phyloP scores from a whole-genome alignment of 1,284 basidiomycete genomes.

The Naganishia sp. region DNA sequence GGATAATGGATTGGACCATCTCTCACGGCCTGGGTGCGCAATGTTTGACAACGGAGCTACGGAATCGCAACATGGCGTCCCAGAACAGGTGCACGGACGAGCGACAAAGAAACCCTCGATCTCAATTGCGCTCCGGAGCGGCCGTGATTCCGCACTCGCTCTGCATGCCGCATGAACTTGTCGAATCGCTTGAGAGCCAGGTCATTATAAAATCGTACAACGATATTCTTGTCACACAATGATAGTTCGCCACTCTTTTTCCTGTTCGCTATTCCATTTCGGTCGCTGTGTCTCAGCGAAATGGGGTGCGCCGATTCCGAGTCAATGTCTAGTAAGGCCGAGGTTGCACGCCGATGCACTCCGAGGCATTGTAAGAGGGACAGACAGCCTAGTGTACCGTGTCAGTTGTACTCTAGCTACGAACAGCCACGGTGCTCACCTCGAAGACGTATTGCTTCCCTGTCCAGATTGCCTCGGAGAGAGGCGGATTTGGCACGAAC shows the following conservation, averaged over 20 bases:
- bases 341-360: slow-evolving; percentile 24
- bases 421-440: neutral
- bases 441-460: slow-evolving; percentile 29
- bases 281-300: no score
- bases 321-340: slow-evolving; percentile 8
- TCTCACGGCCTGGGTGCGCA: neutral
- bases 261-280: neutral
- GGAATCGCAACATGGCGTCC: no score
- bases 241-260: neutral
- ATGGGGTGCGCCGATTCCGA: no score
- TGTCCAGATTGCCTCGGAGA: slow-evolving; percentile 30
- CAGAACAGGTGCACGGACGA: no score
- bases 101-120: no score
- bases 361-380: slow-evolving; percentile 30
- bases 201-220: no score
- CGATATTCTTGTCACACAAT: no score
- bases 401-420: neutral
- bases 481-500: slow-evolving; percentile 22
- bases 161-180: no score
- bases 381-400: slow-evolving; percentile 16
- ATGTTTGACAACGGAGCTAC: no score
- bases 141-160: no score
- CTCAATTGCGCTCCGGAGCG: no score
- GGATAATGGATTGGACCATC: neutral
- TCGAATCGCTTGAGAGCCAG: no score